Evolutionary conservation across 1,139 yeast species (phyloP), one percentile per base, ranked within the genome.

Genomic region (Pneumocystis sp.): DNA sequence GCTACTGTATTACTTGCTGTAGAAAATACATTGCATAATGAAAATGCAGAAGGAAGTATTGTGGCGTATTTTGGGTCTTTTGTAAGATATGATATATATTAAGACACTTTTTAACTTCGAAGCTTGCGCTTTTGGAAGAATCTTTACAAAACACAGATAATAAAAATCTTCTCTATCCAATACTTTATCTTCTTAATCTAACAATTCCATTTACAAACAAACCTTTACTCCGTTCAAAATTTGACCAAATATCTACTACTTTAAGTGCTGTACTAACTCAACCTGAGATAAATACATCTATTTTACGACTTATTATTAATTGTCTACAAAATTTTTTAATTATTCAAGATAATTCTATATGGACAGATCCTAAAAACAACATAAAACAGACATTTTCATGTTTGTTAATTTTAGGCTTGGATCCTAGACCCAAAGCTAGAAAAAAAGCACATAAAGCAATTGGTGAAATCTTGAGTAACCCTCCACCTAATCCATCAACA

Each of bases 391-490:
- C 68, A 81, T 83, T 63, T 97, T 96, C 56, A 76, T 95, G 67
- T 77, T 93, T 68, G 91, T 89, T 72, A 80, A 90, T 69, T 83
- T 44, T 44, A 21, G 29, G 93, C 0, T 77, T 88, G 65, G 98
- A 95, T 74, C 86, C 89, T 61, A 83, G 98, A 74, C 98, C 99
- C 44, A 95, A 95, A 73, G 96, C 95, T 15, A 84, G 99, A 75
- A 89, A 88, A 82, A 85, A 97, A 78, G 96, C 97, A 1, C 88
- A 86, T 71, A 98, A 93, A 67, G 88, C 97, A 1, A 80, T 93
- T 29, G 76, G 81, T 63, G 80, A 78, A 5, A 78, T 93, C 42
- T 78, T 93, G 69, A 69, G 77, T 15, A 42, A 61, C 69, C 91
- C 95, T 19, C 96, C 96, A 15, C 82, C 89, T 0, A 86, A 91